Conservation (phyloP, 2,329 filamentous ascomycete genomes). For the Aureobasidium sp. region DNA sequence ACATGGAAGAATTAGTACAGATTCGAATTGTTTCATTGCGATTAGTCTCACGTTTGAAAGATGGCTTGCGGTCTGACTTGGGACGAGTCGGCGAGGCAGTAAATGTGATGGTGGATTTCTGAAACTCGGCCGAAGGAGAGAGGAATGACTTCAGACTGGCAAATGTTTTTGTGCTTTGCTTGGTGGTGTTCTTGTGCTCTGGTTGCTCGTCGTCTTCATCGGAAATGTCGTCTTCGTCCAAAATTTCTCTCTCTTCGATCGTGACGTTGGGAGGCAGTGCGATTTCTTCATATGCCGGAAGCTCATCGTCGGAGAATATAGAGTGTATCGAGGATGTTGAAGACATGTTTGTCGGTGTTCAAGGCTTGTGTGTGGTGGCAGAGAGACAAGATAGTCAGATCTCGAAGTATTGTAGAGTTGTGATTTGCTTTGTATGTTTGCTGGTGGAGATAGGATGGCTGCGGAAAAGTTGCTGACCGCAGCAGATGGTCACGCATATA, state of each 20-base stretch:
- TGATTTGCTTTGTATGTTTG: not conserved
- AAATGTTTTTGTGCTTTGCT: not conserved
- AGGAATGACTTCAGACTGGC: constrained; percentile 12
- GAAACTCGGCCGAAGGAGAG: not conserved
- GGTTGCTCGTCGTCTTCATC: not conserved
- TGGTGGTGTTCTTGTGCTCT: not conserved
- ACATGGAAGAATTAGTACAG: not conserved
- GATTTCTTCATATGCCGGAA: constrained; percentile 7
- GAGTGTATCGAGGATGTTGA: not conserved
- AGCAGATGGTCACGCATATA: constrained; percentile 4
- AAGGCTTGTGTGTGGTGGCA: not conserved
- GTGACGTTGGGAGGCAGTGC: not conserved
- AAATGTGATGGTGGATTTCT: constrained; percentile 4
- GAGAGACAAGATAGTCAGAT: not conserved
- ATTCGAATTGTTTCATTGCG: not conserved
- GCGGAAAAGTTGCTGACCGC: constrained; percentile 5
- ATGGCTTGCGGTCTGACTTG: constrained; percentile 7
- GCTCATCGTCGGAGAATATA: not conserved
- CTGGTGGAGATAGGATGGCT: not conserved
- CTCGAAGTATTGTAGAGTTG: not conserved
- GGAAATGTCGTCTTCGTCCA: constrained; percentile 1
- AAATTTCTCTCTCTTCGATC: constrained; percentile 1
- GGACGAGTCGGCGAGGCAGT: not conserved
- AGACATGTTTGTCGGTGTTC: constrained; percentile 4
- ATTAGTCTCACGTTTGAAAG: not conserved